Conservation (phyloP, 2,329 filamentous ascomycete genomes). For the Incumbomyces lentus region DNA sequence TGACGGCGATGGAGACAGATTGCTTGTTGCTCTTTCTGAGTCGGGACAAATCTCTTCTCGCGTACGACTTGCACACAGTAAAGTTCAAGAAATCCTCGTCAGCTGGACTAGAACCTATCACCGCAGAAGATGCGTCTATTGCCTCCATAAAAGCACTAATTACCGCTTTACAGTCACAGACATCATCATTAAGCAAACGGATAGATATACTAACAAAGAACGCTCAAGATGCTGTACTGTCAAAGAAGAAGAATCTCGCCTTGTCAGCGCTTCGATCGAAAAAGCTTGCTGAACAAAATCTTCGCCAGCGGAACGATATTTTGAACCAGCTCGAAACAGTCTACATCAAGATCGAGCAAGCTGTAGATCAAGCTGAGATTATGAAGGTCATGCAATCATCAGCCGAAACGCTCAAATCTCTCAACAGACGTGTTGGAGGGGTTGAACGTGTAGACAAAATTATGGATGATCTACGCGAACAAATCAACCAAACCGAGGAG, state of each 20-base stretch:
- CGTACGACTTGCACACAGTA: constrained; percentile 49
- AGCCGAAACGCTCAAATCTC: constrained; percentile 56
- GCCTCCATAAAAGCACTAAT: constrained; percentile 70
- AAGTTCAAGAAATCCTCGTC: constrained; percentile 54
- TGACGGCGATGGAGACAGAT: constrained; percentile 47
- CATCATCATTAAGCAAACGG: constrained; percentile 52
- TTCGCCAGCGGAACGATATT: constrained; percentile 61
- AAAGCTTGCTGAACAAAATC: constrained; percentile 66
- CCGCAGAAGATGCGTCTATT: constrained; percentile 68
- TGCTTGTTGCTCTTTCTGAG: constrained; percentile 60
- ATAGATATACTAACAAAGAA: constrained; percentile 40
- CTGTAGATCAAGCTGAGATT: constrained; percentile 72
- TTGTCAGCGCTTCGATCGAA: constrained; percentile 70
- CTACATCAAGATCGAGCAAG: constrained; percentile 73
- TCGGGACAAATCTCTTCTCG: constrained; percentile 50
- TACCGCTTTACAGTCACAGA: constrained; percentile 52
- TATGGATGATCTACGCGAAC: constrained; percentile 63
- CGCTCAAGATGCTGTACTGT: constrained; percentile 59
- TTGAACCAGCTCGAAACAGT: constrained; percentile 75
- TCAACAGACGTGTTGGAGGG: constrained; percentile 71
- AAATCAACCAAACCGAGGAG: constrained; percentile 76
- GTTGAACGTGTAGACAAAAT: constrained; percentile 64
- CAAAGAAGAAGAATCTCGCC: constrained; percentile 65
- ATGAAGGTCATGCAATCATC: constrained; percentile 74
- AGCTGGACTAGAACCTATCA: constrained; percentile 39